Conservation (phyloP, 2,329 filamentous ascomycete species). For the Curvularia hawaiiensis region DNA sequence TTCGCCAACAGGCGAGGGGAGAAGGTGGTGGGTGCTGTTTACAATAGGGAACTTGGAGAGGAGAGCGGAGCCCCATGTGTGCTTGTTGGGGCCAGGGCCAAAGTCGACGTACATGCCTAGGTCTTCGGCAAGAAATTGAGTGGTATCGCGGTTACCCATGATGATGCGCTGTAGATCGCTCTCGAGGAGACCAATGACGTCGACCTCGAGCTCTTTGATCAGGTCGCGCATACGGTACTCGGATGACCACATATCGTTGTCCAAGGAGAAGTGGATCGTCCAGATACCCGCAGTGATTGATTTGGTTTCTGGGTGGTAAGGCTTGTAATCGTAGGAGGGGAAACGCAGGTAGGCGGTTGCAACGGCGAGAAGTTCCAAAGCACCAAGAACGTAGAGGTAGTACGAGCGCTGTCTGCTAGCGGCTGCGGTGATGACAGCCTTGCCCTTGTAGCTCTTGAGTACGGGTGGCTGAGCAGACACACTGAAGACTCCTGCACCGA, state of each 20-base stretch:
- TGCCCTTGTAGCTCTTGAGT: slow-evolving; percentile 49
- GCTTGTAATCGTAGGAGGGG: slow-evolving; percentile 87
- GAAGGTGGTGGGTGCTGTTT: slow-evolving; percentile 93
- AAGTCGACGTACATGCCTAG: slow-evolving; percentile 99
- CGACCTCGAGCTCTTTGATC: slow-evolving; percentile 92
- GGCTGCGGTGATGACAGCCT: slow-evolving; percentile 53
- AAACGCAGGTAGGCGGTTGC: slow-evolving; percentile 87
- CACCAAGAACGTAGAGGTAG: slow-evolving; percentile 72
- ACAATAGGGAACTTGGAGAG: slow-evolving; percentile 97
- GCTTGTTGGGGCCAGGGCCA: slow-evolving; percentile 96
- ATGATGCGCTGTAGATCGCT: slow-evolving; percentile 96
- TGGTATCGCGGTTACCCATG: slow-evolving; percentile 98
- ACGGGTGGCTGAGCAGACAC: slow-evolving; percentile 58
- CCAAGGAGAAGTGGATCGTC: slow-evolving; percentile 97
- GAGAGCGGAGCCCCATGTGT: slow-evolving; percentile 93
- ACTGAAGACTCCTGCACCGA: slow-evolving; percentile 85
- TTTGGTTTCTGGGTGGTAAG: slow-evolving; percentile 87
- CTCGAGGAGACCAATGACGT: slow-evolving; percentile 93
- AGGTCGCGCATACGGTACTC: slow-evolving; percentile 92
- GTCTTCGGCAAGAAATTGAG: slow-evolving; percentile 93
- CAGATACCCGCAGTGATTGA: slow-evolving; percentile 94
- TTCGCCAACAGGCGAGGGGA: slow-evolving; percentile 92
- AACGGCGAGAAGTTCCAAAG: slow-evolving; percentile 79
- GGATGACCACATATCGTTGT: slow-evolving; percentile 99
- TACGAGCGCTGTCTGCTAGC: slow-evolving; percentile 65